Evolutionary conservation across 2,329 filamentous ascomycete species (phyloP).

Genomic region (Magnaporthales sp.): DNA sequence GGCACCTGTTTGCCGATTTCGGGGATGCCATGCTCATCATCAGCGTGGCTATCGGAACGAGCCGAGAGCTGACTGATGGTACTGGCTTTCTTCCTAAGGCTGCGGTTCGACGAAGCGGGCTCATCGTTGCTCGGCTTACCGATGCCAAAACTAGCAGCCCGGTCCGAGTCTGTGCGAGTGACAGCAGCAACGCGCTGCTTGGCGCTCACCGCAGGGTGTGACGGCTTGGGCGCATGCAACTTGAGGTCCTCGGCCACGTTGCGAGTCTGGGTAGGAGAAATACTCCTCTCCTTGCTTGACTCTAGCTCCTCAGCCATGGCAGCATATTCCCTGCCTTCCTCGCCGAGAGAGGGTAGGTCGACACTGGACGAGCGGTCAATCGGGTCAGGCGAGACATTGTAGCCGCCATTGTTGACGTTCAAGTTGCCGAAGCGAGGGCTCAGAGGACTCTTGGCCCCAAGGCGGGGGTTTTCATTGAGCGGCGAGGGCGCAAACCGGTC

Average conservation of each 20-base stretch:
- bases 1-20: conserved; percentile 89
- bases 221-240: conserved; percentile 82
- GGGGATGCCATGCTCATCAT: conserved; percentile 81
- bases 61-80: conserved; percentile 37
- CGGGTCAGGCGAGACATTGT: conserved; percentile 21
- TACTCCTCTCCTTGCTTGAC: conserved; percentile 30
- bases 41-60: conserved; percentile 42
- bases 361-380: conserved; percentile 65
- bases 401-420: conserved; percentile 22
- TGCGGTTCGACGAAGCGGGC: conserved; percentile 34
- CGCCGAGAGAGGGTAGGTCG: conserved; percentile 72
- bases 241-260: conserved; percentile 74
- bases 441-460: conserved; percentile 36
- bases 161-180: conserved; percentile 84
- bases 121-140: conserved; percentile 55
- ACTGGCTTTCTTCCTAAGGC: conserved; percentile 56
- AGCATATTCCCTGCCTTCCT: conserved; percentile 86
- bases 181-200: conserved; percentile 77
- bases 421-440: conserved; percentile 25
- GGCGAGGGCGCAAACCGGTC: conserved; percentile 80
- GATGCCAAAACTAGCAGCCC: conserved; percentile 76
- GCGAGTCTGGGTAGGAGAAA: conserved; percentile 62
- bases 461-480: conserved; percentile 61
- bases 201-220: conserved; percentile 70
- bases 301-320: conserved; percentile 40